Evolutionary conservation across 1,284 basidiomycete genomes (phyloP), one percentile per base, ranked within the genome.

Genomic region (Jaminaea rosea): DNA sequence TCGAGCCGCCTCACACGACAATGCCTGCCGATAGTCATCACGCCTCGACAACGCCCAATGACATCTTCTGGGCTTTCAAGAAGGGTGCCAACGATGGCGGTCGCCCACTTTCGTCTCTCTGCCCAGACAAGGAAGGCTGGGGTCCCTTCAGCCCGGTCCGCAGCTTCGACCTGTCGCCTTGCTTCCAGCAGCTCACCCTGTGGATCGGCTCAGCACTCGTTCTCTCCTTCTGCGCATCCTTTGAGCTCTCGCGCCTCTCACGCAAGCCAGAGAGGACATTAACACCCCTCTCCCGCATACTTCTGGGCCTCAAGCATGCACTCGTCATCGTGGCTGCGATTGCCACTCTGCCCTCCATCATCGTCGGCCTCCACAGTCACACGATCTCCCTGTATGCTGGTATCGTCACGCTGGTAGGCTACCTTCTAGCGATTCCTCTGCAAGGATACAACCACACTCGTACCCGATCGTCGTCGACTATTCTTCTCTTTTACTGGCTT

Each of bases 401-500:
- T 26, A 23, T 46, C 26, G 44, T 44, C 6, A 47, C 42, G 17
- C 28, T 58, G 7, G 46, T 59, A 15, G 58, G 58, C 29, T 72
- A 70, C 52, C 41, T 68, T 5, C 55, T 75, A 7, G 55, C 73
- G 17, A 19, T 76, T 23, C 55, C 70, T 2, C 51, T 73, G 6
- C 63, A 59, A 64, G 55, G 71, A 68, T 44, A 81, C 56, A 90
- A 88, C 66, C 89, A 94, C 73, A 82, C 81, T 34, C 83, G 84
- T n/a, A 81, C 83, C 0, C 81, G 84, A 13, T 80, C 81, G 8
- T 86, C 90, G 0, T 91, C 88, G 0, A 80, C 86, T 0, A 73
- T 83, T 21, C 76, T 91, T 26, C 80, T 96, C 21, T 75, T 93
- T 47, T 91, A 88, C 75, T 93, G 87, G 85, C 86, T 90, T 0